Evolutionary conservation across 2,329 filamentous ascomycete species (phyloP), one percentile per base, ranked within the genome.

Genomic region (Corinectria fuckeliana): DNA sequence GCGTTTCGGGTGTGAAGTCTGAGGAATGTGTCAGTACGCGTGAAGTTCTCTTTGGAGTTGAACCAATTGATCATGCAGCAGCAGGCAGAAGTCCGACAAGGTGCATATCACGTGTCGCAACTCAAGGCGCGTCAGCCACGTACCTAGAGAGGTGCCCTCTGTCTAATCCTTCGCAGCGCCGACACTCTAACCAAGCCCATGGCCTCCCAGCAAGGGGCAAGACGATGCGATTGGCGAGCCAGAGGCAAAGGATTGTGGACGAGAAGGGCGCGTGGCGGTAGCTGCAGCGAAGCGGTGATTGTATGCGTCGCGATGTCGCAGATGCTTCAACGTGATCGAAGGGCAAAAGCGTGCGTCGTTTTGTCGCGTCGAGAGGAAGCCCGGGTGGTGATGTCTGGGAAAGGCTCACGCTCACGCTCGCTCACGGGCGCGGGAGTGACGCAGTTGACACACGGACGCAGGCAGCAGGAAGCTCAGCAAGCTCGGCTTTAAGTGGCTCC

Each of bases 101-200:
- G 3, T 5, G 16, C 7, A 21, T 23, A 14, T 44, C 41, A 25
- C 25, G 26, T 10, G 11, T 45, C 16, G 8, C 26, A 44, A 26
- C 18, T 25, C 45, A 48, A 23, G 32, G 34, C 44, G 56, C 53
- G 56, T 56, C 50, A 39, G 13, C n/a, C 48, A 69, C 69, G 41
- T 61, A 72, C 69, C 69, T 71, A 71, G 58, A 68, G 56, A 66
- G 66, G 56, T 67, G 64, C 68, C 70, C 71, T 69, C 58, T 66
- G 68, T 68, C 73, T 72, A 38, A 65, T 75, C 68, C 70, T 69
- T 66, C 65, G 67, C 62, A 55, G 64, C 67, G 60, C 65, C 67
- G 60, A 58, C 58, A 39, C 66, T 69, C 52, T 56, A 69, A 59
- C 66, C 67, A 74, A 74, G 72, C 72, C 71, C 75, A 77, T 77